Percentiles rank a stretch among this genome's conserved stretches.
These are phyloP conservation scores for Diplodia corticola DNA, from an alignment of 2,329 filamentous ascomycete genomes.

Conservation along the genomic window DNA sequence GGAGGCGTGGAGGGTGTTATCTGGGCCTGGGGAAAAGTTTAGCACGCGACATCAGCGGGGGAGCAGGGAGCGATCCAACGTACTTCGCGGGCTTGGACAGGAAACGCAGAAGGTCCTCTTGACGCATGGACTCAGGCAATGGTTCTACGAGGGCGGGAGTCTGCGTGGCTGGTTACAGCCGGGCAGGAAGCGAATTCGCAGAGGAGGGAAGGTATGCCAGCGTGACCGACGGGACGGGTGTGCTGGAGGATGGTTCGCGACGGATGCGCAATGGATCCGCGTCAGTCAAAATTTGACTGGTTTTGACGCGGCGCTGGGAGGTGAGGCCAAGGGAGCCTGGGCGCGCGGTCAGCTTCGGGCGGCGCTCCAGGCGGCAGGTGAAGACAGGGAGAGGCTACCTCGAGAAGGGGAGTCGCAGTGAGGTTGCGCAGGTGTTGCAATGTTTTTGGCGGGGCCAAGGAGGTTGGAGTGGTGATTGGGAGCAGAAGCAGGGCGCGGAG, in stretches of 20 bases:
- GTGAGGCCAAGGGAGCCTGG: constrained; percentile 5
- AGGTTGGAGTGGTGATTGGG: neutral
- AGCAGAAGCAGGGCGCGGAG: neutral
- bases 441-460: neutral
- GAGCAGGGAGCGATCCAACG: constrained; percentile 39
- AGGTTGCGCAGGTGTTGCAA: neutral
- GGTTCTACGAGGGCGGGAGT: constrained; percentile 25
- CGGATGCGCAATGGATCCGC: constrained; percentile 15
- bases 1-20: constrained; percentile 61
- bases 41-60: neutral
- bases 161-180: constrained; percentile 41
- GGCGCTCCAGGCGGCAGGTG: neutral
- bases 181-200: constrained; percentile 32
- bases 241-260: neutral
- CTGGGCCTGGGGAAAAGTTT: constrained; percentile 55
- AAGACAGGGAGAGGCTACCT: constrained; percentile 6
- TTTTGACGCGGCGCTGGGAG: constrained; percentile 15
- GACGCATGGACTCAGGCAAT: constrained; percentile 72
- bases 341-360: constrained; percentile 7
- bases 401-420: neutral
- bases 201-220: constrained; percentile 34
- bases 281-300: constrained; percentile 21
- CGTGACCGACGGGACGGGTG: constrained; percentile 30
- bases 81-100: constrained; percentile 94
- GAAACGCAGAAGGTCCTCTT: constrained; percentile 86